These are phyloP conservation scores for Trichomonas vaginalis DNA, from an alignment of 208 protist genomes.

Conservation along the genomic window DNA sequence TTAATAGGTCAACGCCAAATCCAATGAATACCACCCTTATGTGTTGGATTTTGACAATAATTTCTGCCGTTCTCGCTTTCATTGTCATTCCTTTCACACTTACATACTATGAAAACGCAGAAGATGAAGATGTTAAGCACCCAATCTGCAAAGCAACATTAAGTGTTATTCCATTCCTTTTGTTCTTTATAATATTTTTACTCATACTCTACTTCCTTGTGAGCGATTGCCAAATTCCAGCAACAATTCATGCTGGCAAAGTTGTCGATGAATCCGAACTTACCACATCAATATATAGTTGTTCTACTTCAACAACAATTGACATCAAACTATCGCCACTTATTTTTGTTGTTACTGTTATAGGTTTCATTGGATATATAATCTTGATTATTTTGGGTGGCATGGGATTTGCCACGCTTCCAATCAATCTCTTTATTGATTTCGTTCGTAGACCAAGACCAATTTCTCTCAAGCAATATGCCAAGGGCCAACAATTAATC, in stretches of 20 bases:
- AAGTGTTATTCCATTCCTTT: neutral
- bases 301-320: neutral
- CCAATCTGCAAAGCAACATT: neutral
- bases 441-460: neutral
- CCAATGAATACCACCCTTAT: neutral
- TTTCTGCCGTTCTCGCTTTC: neutral
- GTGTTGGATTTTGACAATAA: slow-evolving; percentile 1
- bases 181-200: neutral
- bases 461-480: neutral
- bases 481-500: neutral
- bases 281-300: neutral
- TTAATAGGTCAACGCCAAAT: neutral
- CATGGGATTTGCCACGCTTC: neutral
- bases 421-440: neutral
- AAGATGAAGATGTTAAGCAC: neutral
- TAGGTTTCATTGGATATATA: neutral
- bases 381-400: neutral
- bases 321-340: neutral
- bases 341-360: neutral
- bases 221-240: neutral
- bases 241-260: neutral
- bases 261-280: neutral
- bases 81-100: neutral
- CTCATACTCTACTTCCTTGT: neutral
- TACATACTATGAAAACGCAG: neutral